A percentile compares a stretch with the other conserved stretches of the same genome.
Conservation (phyloP, 148 eudicot genomes). For the Pharnaceum exiguum region DNA sequence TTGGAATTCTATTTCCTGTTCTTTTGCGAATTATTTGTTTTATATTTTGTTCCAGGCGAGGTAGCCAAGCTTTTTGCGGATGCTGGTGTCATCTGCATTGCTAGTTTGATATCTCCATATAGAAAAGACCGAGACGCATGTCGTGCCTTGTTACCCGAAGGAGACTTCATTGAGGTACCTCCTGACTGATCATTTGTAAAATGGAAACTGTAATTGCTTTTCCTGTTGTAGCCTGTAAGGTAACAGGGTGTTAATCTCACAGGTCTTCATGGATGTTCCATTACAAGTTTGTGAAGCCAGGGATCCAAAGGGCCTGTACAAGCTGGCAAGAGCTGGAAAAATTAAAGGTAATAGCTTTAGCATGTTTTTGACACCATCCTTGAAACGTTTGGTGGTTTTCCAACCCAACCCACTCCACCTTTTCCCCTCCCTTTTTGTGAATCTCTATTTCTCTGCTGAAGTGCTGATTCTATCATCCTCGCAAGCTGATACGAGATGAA, state of each 20-base stretch:
- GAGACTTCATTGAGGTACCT: slow-evolving; percentile 67
- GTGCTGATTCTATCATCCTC: too few relatives aligned
- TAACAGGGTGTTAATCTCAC: slow-evolving; percentile 20
- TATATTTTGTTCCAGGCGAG: slow-evolving; percentile 52
- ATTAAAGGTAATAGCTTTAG: slow-evolving; percentile 57
- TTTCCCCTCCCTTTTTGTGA: too few relatives aligned
- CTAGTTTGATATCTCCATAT: slow-evolving; percentile 92
- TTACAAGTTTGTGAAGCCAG: slow-evolving; percentile 83
- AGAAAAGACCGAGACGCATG: slow-evolving; percentile 84
- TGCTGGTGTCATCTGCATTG: slow-evolving; percentile 95
- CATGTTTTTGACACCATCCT: not conserved
- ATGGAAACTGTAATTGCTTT: not conserved
- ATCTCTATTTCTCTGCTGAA: too few relatives aligned
- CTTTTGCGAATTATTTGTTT: not conserved
- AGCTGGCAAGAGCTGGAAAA: slow-evolving; percentile 90
- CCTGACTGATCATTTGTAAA: not conserved
- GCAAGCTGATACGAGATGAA: too few relatives aligned
- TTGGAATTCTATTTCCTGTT: not conserved
- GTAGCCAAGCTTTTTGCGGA: slow-evolving; percentile 95
- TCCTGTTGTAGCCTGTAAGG: not conserved
- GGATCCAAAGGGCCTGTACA: slow-evolving; percentile 97
- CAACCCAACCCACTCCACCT: too few relatives aligned
- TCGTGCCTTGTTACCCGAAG: slow-evolving; percentile 50
- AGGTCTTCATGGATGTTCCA: slow-evolving; percentile 97
- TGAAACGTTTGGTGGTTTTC: not conserved